Conservation (phyloP, 257 asterid species). For the Fraxinus cuspidata region DNA sequence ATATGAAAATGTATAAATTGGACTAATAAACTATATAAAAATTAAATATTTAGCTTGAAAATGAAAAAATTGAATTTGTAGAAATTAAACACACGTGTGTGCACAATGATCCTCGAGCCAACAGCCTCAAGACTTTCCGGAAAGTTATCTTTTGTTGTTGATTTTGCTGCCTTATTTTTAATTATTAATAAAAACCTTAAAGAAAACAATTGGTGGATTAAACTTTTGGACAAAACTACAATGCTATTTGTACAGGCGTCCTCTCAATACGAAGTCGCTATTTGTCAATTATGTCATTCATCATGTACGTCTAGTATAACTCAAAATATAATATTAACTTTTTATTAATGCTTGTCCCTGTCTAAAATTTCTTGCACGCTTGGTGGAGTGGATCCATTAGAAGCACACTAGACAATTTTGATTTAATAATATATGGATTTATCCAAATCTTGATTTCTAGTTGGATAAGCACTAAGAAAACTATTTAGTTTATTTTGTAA, state of each 20-base stretch:
- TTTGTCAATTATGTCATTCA: no score
- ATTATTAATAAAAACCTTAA: neutral
- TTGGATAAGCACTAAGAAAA: no score
- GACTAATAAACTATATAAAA: neutral
- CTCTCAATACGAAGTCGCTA: no score
- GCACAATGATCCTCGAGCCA: slow-evolving; percentile 13
- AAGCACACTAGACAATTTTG: neutral
- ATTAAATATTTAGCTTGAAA: neutral
- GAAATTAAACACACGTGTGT: slow-evolving; percentile 1
- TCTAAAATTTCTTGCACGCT: slow-evolving; percentile 1
- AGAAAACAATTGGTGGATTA: neutral
- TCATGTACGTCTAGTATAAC: no score
- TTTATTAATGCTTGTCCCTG: neutral
- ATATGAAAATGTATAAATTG: neutral
- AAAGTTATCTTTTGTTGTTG: slow-evolving; percentile 14
- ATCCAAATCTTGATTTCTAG: no score
- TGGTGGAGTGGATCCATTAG: neutral
- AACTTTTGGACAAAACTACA: neutral
- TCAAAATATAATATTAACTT: no score
- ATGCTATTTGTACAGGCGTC: no score
- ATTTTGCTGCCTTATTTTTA: slow-evolving; percentile 2
- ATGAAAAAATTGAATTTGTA: neutral
- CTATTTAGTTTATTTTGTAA: no score
- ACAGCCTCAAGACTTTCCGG: slow-evolving; percentile 9
- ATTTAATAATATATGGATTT: no score